Conservation (phyloP, 75 land plant genomes). For the Chamaecyparis obtusa region DNA sequence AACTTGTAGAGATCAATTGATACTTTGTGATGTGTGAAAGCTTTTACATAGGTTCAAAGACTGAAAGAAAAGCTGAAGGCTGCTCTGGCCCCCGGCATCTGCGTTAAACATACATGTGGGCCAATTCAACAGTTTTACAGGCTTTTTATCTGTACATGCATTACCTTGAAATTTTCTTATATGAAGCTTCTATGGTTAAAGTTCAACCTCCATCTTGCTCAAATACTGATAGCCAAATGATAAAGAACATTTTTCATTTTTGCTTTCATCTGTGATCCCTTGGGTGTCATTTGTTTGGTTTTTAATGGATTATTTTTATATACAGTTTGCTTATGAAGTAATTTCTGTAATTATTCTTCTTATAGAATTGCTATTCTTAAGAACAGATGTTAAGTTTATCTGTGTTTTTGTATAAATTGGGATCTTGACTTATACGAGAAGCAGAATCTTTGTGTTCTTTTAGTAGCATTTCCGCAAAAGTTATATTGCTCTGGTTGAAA, state of each 20-base stretch:
- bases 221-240: neutral
- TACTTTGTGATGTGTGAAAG: neutral
- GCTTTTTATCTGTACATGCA: neutral
- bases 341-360: neutral
- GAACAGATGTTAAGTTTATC: neutral
- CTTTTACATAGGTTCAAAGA: neutral
- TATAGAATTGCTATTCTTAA: neutral
- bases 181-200: neutral
- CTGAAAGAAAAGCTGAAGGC: neutral
- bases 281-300: neutral
- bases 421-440: neutral
- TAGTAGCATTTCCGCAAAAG: neutral
- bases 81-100: neutral
- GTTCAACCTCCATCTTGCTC: neutral
- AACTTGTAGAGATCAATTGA: neutral
- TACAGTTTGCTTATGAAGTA: neutral
- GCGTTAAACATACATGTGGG: neutral
- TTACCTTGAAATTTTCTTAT: neutral
- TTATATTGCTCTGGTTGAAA: neutral
- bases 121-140: neutral
- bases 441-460: neutral
- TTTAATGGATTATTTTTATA: neutral
- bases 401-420: neutral
- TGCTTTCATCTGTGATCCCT: neutral
- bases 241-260: neutral